Evolutionary conservation across 106 monocot genomes (phyloP).

Genomic region (Ottelia alismoides): DNA sequence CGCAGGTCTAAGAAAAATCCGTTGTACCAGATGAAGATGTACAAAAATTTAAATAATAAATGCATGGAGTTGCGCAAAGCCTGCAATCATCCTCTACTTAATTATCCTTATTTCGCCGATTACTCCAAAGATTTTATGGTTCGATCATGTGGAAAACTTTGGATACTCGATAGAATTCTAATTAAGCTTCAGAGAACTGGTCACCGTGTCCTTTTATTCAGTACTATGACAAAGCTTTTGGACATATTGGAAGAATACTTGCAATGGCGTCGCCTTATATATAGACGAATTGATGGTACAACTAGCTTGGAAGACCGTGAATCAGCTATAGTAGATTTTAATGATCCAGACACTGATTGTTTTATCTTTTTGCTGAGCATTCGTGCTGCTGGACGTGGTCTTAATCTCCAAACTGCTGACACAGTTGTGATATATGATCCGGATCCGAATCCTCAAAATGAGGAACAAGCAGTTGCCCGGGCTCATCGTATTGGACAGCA

Average conservation of each 20-base stretch:
- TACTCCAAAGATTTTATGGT: conserved; percentile 80
- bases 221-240: conserved; percentile 96
- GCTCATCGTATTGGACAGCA: conserved; percentile 95
- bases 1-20: conserved; percentile 67
- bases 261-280: conserved; percentile 74
- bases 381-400: conserved; percentile 95
- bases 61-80: conserved; percentile 97
- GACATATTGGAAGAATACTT: conserved; percentile 96
- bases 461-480: conserved; percentile 96
- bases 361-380: conserved; percentile 99
- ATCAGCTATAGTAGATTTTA: conserved; percentile 89
- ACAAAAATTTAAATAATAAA: conserved; percentile 93
- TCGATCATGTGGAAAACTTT: conserved; percentile 91
- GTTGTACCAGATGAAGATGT: conserved; percentile 71
- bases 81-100: conserved; percentile 92
- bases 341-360: conserved; percentile 62
- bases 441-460: conserved; percentile 98
- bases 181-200: conserved; percentile 93
- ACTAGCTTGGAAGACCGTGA: conserved; percentile 92
- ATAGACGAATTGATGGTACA: conserved; percentile 94
- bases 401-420: conserved; percentile 97
- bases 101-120: conserved; percentile 67
- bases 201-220: conserved; percentile 94
- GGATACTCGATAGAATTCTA: conserved; percentile 94
- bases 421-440: conserved; percentile 98